Percentiles rank a stretch among this genome's conserved stretches.
phyloP scores from a whole-genome alignment of 2,329 filamentous ascomycete genomes.

The Cyclaneusma minus region DNA sequence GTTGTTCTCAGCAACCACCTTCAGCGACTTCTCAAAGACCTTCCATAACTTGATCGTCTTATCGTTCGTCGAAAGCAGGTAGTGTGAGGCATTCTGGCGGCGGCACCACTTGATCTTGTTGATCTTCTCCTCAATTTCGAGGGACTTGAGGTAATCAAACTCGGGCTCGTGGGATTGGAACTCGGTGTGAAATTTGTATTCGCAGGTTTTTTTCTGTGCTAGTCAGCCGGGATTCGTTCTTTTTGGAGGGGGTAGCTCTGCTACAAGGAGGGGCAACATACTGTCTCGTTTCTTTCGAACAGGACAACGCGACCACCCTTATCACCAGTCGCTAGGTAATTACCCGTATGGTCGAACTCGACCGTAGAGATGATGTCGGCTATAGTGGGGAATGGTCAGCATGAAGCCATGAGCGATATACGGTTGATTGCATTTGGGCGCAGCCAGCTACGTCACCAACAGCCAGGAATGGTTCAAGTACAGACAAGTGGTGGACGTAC shows the following conservation, averaged over 20 bases:
- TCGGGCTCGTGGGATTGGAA: conserved; percentile 99
- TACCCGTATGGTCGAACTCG: conserved; percentile 80
- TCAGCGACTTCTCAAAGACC: conserved; percentile 97
- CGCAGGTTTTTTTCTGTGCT: conserved; percentile 93
- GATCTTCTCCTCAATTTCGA: conserved; percentile 99
- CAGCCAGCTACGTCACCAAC: not conserved
- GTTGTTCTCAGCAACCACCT: conserved; percentile 98
- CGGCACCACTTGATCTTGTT: conserved; percentile 99
- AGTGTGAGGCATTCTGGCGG: conserved; percentile 96
- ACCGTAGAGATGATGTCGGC: conserved; percentile 87
- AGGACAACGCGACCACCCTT: conserved; percentile 76
- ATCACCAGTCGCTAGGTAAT: conserved; percentile 81
- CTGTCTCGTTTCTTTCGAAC: conserved; percentile 91
- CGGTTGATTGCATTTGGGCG: too few species aligned
- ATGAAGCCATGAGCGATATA: too few species aligned
- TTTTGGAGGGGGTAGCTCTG: conserved; percentile 1
- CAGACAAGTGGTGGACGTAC: too few species aligned
- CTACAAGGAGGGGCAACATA: conserved; percentile 23
- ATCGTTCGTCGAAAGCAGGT: conserved; percentile 95
- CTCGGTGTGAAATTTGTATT: conserved; percentile 99
- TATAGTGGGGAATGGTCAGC: too few species aligned
- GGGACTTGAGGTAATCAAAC: conserved; percentile 97
- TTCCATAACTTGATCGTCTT: conserved; percentile 99
- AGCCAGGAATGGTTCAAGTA: not conserved
- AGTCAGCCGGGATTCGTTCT: conserved; percentile 18